These are phyloP conservation scores for Rasamsonia emersonii DNA, from an alignment of 2,329 filamentous ascomycete genomes.

Conservation along the genomic window DNA sequence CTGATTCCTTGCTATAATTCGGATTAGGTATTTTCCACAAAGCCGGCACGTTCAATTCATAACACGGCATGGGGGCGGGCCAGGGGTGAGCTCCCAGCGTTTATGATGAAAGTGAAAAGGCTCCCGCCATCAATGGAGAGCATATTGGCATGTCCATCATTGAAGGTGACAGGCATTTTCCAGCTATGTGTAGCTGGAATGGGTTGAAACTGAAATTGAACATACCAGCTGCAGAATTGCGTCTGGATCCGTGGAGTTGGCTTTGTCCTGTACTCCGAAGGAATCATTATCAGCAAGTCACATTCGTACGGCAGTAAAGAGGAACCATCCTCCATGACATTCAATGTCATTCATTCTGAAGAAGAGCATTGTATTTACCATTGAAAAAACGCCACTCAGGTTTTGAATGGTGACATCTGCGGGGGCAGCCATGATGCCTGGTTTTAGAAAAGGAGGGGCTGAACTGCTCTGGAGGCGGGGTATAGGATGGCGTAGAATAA, in stretches of 20 bases:
- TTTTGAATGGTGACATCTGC: constrained; percentile 56
- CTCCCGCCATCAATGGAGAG: too few species aligned
- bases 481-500: too few species aligned
- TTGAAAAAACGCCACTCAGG: constrained; percentile 59
- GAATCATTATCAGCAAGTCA: constrained; percentile 6
- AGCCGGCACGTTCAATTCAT: too few species aligned
- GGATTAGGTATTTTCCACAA: constrained; percentile 8
- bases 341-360: background rate
- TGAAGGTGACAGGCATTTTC: background rate
- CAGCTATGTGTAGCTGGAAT: background rate
- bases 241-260: constrained; percentile 60
- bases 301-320: background rate
- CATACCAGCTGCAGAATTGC: constrained; percentile 55
- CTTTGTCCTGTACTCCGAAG: constrained; percentile 55
- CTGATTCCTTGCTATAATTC: constrained; percentile 53
- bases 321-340: background rate
- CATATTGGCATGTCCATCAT: background rate
- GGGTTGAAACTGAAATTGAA: background rate
- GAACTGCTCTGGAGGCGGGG: too few species aligned
- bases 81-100: background rate
- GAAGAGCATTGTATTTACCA: constrained; percentile 43
- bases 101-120: too few species aligned
- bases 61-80: constrained; percentile 3
- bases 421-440: constrained; percentile 62
- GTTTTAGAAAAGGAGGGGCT: background rate